A percentile compares a stretch with the other conserved stretches of the same genome.
Evolutionary conservation across 2,329 filamentous ascomycete genomes (phyloP).

Genomic region (Colletotrichum sp.): DNA sequence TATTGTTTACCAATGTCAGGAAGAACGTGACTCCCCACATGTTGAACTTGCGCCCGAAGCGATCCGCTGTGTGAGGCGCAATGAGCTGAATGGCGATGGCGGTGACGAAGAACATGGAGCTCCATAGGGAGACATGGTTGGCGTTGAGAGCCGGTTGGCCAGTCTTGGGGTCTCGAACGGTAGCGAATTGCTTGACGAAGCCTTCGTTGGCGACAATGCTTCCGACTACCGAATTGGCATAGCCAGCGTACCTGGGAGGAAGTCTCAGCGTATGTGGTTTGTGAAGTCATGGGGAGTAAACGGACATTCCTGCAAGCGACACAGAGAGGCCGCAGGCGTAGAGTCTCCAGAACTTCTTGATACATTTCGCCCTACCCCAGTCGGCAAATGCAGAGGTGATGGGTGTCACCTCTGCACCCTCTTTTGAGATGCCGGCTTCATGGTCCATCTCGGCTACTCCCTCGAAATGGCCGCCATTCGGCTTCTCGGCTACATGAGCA

Average conservation of each 20-base stretch:
- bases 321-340: neutral
- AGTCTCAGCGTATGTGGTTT: neutral
- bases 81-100: neutral
- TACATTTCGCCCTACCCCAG: neutral
- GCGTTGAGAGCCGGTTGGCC: neutral
- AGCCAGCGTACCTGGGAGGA: neutral
- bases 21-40: neutral
- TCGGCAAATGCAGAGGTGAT: neutral
- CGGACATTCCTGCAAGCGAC: neutral
- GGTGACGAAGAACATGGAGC: neutral
- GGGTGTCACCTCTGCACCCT: neutral
- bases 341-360: constrained; percentile 9
- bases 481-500: neutral
- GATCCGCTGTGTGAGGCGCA: neutral
- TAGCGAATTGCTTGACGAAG: constrained; percentile 5
- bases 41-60: neutral
- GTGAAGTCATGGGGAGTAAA: neutral
- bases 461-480: neutral
- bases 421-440: neutral
- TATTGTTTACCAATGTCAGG: neutral
- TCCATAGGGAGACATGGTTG: neutral
- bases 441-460: neutral
- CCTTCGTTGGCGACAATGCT: constrained; percentile 2
- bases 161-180: neutral
- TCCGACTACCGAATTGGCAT: neutral